phyloP scores from a whole-genome alignment of 768 basidiomycete genomes.

The Lactarius deliciosus region DNA sequence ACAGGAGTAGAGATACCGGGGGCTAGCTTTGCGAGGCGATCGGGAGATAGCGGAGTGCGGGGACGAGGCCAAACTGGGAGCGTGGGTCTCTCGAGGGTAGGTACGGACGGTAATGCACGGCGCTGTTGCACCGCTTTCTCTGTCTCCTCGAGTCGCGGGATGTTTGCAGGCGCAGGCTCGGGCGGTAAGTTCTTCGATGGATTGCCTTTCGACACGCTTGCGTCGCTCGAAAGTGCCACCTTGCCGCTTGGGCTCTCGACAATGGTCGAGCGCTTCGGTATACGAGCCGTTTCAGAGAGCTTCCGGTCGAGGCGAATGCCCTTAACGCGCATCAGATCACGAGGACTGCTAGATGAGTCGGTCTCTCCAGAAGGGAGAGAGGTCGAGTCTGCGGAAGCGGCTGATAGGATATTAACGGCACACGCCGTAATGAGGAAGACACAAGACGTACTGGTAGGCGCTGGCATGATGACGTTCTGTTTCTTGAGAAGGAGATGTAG shows the following conservation, averaged over 20 bases:
- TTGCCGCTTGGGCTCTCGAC: constrained; percentile 92
- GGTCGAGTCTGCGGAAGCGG: constrained; percentile 35
- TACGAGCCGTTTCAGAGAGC: constrained; percentile 84
- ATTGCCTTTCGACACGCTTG: constrained; percentile 41
- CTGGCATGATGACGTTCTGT: constrained; percentile 83
- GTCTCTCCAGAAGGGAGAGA: constrained; percentile 32
- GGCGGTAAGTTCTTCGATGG: constrained; percentile 21
- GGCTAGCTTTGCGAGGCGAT: too few species aligned
- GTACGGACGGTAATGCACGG: constrained; percentile 7
- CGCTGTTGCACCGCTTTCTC: not conserved
- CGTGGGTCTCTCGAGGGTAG: constrained; percentile 70
- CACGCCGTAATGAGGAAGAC: constrained; percentile 21
- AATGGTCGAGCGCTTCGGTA: constrained; percentile 92
- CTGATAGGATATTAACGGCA: constrained; percentile 30
- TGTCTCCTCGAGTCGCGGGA: not conserved
- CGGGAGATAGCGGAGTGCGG: too few species aligned
- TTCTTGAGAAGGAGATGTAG: constrained; percentile 85
- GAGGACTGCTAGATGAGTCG: constrained; percentile 82
- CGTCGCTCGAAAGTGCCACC: constrained; percentile 72
- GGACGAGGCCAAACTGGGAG: constrained; percentile 58
- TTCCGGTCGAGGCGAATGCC: constrained; percentile 94
- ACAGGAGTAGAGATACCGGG: too few species aligned
- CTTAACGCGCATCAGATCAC: constrained; percentile 92
- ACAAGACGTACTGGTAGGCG: constrained; percentile 53
- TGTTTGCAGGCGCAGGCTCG: not conserved